phyloP scores from a whole-genome alignment of 495 filamentous ascomycete species.

The Astrothelium macrocarpum region DNA sequence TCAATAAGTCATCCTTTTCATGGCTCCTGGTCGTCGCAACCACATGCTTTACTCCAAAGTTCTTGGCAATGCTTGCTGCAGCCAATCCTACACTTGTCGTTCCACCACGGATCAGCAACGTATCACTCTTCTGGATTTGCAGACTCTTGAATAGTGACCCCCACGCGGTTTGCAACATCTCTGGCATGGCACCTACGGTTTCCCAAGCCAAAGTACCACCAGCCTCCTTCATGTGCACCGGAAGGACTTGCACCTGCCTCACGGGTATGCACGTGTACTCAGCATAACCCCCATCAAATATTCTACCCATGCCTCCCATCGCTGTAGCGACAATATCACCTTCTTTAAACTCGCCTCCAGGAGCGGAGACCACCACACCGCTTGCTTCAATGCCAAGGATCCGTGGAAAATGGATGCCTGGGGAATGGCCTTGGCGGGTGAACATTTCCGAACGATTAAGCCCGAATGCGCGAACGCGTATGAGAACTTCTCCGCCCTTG shows the following conservation, averaged over 20 bases:
- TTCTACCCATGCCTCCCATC: slow-evolving; percentile 45
- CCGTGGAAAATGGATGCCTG: slow-evolving; percentile 25
- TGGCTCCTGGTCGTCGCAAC: slow-evolving; percentile 35
- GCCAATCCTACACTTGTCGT: slow-evolving; percentile 42
- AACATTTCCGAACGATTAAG: slow-evolving; percentile 49
- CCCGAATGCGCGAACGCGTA: slow-evolving; percentile 42
- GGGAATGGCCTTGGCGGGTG: slow-evolving; percentile 44
- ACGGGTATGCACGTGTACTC: slow-evolving; percentile 43
- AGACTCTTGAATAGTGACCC: slow-evolving; percentile 36
- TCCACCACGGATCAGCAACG: slow-evolving; percentile 42
- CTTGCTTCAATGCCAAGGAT: slow-evolving; percentile 40
- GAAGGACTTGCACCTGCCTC: slow-evolving; percentile 36
- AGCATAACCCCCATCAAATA: slow-evolving; percentile 47
- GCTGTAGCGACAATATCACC: slow-evolving; percentile 40
- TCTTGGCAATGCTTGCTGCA: slow-evolving; percentile 40
- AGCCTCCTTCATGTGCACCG: slow-evolving; percentile 22
- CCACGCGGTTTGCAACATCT: slow-evolving; percentile 49
- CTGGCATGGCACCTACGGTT: slow-evolving; percentile 41
- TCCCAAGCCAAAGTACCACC: slow-evolving; percentile 28
- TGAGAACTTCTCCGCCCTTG: slow-evolving; percentile 36
- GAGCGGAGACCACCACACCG: slow-evolving; percentile 37
- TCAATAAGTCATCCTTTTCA: slow-evolving; percentile 32
- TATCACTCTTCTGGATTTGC: slow-evolving; percentile 34
- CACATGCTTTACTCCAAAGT: slow-evolving; percentile 30
- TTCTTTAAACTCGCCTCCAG: slow-evolving; percentile 33